Evolutionary conservation across 306 rosid genomes (phyloP).

Genomic region (Fragaria vesca): DNA sequence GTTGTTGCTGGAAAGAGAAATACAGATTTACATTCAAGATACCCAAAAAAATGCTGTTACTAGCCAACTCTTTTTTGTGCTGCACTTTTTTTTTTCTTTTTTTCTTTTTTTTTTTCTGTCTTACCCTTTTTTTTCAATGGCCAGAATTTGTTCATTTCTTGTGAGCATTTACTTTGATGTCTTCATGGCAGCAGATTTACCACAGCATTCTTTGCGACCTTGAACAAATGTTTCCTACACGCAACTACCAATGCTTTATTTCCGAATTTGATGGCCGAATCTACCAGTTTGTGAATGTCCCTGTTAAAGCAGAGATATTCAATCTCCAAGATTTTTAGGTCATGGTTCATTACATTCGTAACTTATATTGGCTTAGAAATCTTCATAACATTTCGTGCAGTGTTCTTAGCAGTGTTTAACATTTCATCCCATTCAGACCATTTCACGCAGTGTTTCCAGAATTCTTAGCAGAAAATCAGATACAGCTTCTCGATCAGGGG

Average conservation of each 20-base stretch:
- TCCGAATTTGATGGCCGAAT: not conserved
- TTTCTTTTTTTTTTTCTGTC: not conserved
- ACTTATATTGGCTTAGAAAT: slow-evolving; percentile 22
- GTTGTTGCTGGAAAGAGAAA: slow-evolving; percentile 10
- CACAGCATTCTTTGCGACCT: not conserved
- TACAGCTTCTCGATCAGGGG: no score
- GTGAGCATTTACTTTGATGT: not conserved
- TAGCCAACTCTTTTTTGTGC: not conserved
- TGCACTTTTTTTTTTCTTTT: not conserved
- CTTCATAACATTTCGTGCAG: slow-evolving; percentile 33
- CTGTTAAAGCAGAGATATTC: not conserved
- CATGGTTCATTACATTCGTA: slow-evolving; percentile 5
- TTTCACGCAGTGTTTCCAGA: slow-evolving; percentile 10
- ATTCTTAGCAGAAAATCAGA: not conserved
- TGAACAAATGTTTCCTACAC: not conserved
- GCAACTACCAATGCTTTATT: not conserved
- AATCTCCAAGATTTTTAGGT: not conserved
- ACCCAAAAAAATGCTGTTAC: not conserved
- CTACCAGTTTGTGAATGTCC: not conserved
- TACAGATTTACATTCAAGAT: slow-evolving; percentile 14
- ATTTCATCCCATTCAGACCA: not conserved
- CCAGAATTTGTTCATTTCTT: not conserved
- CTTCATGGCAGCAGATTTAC: not conserved
- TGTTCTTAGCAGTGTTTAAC: not conserved
- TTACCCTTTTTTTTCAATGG: not conserved